Evolutionary conservation across 768 basidiomycete species (phyloP).

Genomic region (Pulveroboletus sp.): DNA sequence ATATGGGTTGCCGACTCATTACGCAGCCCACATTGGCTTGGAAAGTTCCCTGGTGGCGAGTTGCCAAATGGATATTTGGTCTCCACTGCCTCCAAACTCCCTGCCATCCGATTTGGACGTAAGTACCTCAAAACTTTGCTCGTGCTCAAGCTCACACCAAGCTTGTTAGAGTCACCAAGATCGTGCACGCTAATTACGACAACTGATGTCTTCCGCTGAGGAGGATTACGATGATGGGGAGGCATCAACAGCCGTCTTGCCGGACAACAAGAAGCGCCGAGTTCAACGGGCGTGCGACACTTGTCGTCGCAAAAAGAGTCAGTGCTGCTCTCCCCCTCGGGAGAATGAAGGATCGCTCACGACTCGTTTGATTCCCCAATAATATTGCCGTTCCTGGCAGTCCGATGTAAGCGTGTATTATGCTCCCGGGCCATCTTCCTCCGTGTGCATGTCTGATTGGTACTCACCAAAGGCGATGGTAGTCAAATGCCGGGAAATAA

Average conservation of each 20-base stretch:
- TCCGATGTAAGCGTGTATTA: constrained; percentile 23
- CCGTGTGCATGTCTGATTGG: neutral
- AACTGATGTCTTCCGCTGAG: constrained; percentile 54
- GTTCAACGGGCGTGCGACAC: constrained; percentile 80
- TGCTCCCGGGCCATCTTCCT: neutral
- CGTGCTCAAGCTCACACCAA: too few species aligned
- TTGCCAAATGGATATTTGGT: too few species aligned
- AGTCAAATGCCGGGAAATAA: constrained; percentile 50
- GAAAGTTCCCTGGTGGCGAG: too few species aligned
- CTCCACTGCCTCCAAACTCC: too few species aligned
- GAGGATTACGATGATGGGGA: constrained; percentile 55
- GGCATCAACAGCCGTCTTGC: constrained; percentile 20
- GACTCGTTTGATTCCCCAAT: neutral
- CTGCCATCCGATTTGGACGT: too few species aligned
- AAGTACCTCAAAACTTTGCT: too few species aligned
- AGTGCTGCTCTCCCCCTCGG: constrained; percentile 18
- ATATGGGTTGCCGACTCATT: too few species aligned
- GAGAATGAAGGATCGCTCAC: neutral
- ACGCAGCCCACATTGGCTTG: too few species aligned
- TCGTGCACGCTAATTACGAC: too few species aligned
- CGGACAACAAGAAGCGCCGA: constrained; percentile 59
- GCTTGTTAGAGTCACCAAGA: too few species aligned
- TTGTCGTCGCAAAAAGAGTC: constrained; percentile 82
- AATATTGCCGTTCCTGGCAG: constrained; percentile 1
- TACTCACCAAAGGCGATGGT: constrained; percentile 48